These are phyloP conservation scores for Zalaria sp. DNA, from an alignment of 2,329 filamentous ascomycete genomes.

Conservation along the genomic window DNA sequence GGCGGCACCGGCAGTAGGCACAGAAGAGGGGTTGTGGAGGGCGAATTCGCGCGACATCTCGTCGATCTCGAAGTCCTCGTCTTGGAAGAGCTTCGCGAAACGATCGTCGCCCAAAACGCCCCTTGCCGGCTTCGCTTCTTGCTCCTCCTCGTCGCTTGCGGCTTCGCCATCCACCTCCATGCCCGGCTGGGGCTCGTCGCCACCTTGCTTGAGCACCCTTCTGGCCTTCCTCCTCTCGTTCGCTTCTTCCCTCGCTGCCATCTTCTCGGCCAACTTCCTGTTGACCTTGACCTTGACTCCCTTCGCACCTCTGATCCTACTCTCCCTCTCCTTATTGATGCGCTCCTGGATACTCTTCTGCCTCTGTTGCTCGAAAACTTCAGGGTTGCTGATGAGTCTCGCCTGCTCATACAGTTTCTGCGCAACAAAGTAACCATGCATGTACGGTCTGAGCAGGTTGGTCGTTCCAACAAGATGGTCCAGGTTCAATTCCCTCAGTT, in stretches of 20 bases:
- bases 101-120: slow-evolving; percentile 67
- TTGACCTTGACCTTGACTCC: slow-evolving; percentile 74
- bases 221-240: slow-evolving; percentile 31
- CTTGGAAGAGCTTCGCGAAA: slow-evolving; percentile 80
- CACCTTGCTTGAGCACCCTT: slow-evolving; percentile 42
- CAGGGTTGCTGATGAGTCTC: slow-evolving; percentile 80
- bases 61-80: slow-evolving; percentile 85
- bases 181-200: slow-evolving; percentile 39
- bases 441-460: slow-evolving; percentile 81
- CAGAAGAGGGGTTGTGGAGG: slow-evolving; percentile 77
- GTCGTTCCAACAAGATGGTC: slow-evolving; percentile 84
- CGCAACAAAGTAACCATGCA: slow-evolving; percentile 98
- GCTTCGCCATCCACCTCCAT: slow-evolving; percentile 43
- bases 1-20: slow-evolving; percentile 18
- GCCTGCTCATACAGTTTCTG: slow-evolving; percentile 94
- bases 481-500: slow-evolving; percentile 73
- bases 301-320: slow-evolving; percentile 89
- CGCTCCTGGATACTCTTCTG: slow-evolving; percentile 86
- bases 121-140: slow-evolving; percentile 16
- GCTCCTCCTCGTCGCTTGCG: slow-evolving; percentile 31
- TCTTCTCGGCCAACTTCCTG: slow-evolving; percentile 50
- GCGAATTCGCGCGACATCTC: slow-evolving; percentile 80
- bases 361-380: slow-evolving; percentile 83
- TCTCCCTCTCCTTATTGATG: slow-evolving; percentile 94
- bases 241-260: slow-evolving; percentile 58